These are phyloP conservation scores for Stephanodiscus triporus DNA, from an alignment of 108 stramenopile species.

Conservation along the genomic window DNA sequence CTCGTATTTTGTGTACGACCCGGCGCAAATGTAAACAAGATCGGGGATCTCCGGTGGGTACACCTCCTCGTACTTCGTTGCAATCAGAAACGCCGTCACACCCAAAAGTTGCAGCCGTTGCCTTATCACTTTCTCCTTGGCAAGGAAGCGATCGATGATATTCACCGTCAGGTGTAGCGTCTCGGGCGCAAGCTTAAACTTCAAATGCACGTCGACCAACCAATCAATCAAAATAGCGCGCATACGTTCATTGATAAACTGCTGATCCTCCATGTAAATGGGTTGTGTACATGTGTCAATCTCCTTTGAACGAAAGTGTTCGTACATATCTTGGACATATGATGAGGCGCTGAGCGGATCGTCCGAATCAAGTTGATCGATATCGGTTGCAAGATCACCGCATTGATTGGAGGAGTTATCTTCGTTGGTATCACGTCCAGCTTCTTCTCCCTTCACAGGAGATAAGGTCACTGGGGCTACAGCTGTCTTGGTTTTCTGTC, in stretches of 20 bases:
- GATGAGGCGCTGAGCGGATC: slow-evolving; percentile 95
- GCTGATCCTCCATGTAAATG: slow-evolving; percentile 87
- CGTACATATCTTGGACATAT: slow-evolving; percentile 96
- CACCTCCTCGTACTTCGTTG: slow-evolving; percentile 99
- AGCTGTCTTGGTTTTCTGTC: background rate
- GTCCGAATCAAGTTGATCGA: slow-evolving; percentile 91
- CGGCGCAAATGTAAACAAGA: slow-evolving; percentile 96
- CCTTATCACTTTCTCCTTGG: slow-evolving; percentile 65
- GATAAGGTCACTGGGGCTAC: background rate
- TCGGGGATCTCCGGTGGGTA: slow-evolving; percentile 97
- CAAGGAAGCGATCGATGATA: slow-evolving; percentile 97
- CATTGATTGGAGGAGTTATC: slow-evolving; percentile 68
- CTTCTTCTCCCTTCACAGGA: slow-evolving; percentile 2
- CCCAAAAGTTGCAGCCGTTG: slow-evolving; percentile 97
- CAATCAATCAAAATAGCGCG: slow-evolving; percentile 97
- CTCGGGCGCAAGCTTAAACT: slow-evolving; percentile 97
- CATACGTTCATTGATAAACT: slow-evolving; percentile 93
- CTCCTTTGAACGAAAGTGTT: slow-evolving; percentile 90
- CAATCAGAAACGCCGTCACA: slow-evolving; percentile 95
- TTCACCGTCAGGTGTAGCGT: slow-evolving; percentile 97
- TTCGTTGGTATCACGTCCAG: too few species aligned
- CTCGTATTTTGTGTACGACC: slow-evolving; percentile 93
- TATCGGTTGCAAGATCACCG: slow-evolving; percentile 84
- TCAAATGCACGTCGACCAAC: slow-evolving; percentile 99
- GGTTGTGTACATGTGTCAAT: slow-evolving; percentile 74